A percentile compares a stretch with the other conserved stretches of the same genome.
These are phyloP conservation scores for Cryptococcus neoformans DNA, from an alignment of 1,284 basidiomycete genomes.

Conservation along the genomic window DNA sequence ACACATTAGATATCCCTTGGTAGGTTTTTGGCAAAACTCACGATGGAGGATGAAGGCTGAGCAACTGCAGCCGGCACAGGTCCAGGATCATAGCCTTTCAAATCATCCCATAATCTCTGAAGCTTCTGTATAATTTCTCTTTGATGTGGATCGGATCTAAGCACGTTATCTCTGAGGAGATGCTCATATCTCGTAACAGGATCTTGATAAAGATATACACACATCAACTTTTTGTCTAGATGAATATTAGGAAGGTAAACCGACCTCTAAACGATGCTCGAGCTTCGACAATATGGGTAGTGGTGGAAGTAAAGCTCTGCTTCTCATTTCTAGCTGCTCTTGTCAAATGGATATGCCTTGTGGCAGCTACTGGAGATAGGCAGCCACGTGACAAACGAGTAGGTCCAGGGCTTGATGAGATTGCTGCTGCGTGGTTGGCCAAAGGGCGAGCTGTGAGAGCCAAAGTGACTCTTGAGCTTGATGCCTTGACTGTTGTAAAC, in stretches of 20 bases:
- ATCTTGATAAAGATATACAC: constrained; percentile 18
- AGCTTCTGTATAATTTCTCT: constrained; percentile 76
- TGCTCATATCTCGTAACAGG: constrained; percentile 63
- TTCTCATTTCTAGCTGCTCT: background rate
- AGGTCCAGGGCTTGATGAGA: too few species aligned
- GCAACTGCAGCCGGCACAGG: constrained; percentile 52
- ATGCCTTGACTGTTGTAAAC: too few species aligned
- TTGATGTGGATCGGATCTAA: constrained; percentile 80
- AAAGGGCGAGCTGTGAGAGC: too few species aligned
- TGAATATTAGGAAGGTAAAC: background rate
- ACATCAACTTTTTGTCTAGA: background rate
- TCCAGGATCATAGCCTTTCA: constrained; percentile 70
- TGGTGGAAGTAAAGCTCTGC: background rate
- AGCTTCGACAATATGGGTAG: constrained; percentile 17
- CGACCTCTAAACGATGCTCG: constrained; percentile 27
- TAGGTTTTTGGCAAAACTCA: constrained; percentile 13
- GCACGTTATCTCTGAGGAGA: constrained; percentile 65
- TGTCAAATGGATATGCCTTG: too few species aligned
- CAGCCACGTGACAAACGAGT: too few species aligned
- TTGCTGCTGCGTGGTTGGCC: too few species aligned
- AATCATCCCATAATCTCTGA: constrained; percentile 71
- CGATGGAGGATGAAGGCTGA: constrained; percentile 32
- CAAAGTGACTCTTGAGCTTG: too few species aligned
- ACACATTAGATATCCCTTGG: background rate
- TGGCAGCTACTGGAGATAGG: too few species aligned